These are phyloP conservation scores for Phyllostachys edulis DNA, from an alignment of 176 grass and related monocot genomes.

Conservation along the genomic window DNA sequence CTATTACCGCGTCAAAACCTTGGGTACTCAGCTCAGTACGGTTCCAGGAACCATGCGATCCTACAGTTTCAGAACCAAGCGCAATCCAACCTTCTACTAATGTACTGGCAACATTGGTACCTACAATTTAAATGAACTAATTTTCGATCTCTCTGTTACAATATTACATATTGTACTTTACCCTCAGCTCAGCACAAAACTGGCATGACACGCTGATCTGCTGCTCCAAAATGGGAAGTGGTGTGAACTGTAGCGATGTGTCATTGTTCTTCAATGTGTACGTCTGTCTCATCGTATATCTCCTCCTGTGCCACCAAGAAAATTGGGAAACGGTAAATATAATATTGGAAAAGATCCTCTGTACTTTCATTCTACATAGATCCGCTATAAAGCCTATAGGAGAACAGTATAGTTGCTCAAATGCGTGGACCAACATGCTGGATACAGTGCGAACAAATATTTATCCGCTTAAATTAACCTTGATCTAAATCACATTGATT, in stretches of 20 bases:
- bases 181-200: not conserved
- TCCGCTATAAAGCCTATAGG: not conserved
- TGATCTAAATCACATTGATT: not conserved
- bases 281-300: constrained; percentile 95
- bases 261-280: constrained; percentile 61
- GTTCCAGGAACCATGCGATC: not conserved
- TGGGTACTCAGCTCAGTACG: not conserved
- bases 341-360: not conserved
- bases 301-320: constrained; percentile 57
- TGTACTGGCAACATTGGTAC: not conserved
- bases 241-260: not conserved
- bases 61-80: not conserved
- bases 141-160: not conserved
- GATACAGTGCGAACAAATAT: not conserved
- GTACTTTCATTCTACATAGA: not conserved
- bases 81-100: not conserved
- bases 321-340: not conserved
- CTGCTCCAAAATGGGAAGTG: not conserved
- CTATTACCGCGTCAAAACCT: not conserved
- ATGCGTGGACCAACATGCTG: not conserved
- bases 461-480: not conserved
- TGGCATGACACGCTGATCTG: not conserved
- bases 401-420: not conserved
- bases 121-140: not conserved
- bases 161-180: not conserved